Conservation (phyloP, 75 land plant species). For the Larix kaempferi region DNA sequence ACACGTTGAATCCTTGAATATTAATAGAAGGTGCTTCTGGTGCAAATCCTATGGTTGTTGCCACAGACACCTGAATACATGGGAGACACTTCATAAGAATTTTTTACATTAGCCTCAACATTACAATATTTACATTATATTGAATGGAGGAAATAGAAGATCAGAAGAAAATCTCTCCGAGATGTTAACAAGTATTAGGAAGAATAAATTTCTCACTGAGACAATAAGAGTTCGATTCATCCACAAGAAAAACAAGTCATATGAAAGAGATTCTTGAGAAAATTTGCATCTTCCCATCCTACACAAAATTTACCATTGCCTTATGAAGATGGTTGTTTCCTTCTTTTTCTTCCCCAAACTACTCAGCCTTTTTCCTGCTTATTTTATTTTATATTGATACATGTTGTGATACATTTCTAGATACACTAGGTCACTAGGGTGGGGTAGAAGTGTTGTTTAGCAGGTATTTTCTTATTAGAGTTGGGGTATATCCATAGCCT, state of each 20-base stretch:
- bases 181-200: not conserved
- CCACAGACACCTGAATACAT: constrained; percentile 8
- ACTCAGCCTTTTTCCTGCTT: too few species aligned
- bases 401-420: too few species aligned
- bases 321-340: not conserved
- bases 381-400: too few species aligned
- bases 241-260: not conserved
- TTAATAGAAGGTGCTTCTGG: constrained; percentile 18
- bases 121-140: not conserved
- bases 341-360: not conserved
- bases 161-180: not conserved
- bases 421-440: too few species aligned
- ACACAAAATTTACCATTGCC: not conserved
- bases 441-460: too few species aligned
- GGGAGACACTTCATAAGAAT: not conserved
- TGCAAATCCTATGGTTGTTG: not conserved
- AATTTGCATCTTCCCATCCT: not conserved
- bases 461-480: too few species aligned
- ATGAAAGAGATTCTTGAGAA: not conserved
- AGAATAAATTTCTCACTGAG: not conserved
- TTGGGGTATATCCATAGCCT: too few species aligned
- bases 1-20: constrained; percentile 51
- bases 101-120: not conserved
- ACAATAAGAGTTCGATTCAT: not conserved
- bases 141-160: not conserved